Percentiles rank a stretch among this genome's conserved stretches.
phyloP scores from a whole-genome alignment of 371 early-diverging fungal genomes.

The Dinochytrium kinnereticum region DNA sequence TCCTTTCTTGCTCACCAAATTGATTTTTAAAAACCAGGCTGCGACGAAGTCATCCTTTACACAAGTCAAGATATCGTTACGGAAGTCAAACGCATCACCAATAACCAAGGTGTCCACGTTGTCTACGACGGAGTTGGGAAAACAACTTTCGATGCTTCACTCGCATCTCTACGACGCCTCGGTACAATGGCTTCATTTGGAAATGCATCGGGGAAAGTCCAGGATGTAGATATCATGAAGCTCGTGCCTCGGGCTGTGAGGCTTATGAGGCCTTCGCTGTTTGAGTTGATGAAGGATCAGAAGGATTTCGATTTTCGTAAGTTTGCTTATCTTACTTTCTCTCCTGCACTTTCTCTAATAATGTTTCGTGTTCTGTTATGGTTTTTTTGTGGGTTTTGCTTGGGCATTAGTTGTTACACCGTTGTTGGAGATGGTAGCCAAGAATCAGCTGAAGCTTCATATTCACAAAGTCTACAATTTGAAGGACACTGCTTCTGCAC shows the following conservation, averaged over 20 bases:
- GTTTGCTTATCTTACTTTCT: slow-evolving; percentile 12
- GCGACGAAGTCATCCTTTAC: slow-evolving; percentile 80
- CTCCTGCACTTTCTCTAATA: neutral
- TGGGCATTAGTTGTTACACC: slow-evolving; percentile 36
- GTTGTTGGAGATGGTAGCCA: slow-evolving; percentile 30
- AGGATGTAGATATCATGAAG: slow-evolving; percentile 67
- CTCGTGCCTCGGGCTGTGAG: slow-evolving; percentile 74
- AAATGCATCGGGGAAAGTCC: slow-evolving; percentile 87
- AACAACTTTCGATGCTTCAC: slow-evolving; percentile 78
- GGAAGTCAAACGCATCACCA: slow-evolving; percentile 77
- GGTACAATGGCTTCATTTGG: slow-evolving; percentile 92
- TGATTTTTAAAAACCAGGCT: slow-evolving; percentile 57
- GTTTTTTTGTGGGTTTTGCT: too few species aligned
- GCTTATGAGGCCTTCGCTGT: slow-evolving; percentile 80
- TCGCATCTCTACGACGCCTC: slow-evolving; percentile 73
- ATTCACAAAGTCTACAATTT: slow-evolving; percentile 79
- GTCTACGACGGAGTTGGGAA: slow-evolving; percentile 94
- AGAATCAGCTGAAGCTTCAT: slow-evolving; percentile 59
- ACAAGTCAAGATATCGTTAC: slow-evolving; percentile 64
- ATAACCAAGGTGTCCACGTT: slow-evolving; percentile 76
- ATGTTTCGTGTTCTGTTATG: too few species aligned
- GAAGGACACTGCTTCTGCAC: slow-evolving; percentile 76
- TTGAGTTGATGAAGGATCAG: slow-evolving; percentile 68
- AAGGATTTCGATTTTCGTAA: slow-evolving; percentile 71
- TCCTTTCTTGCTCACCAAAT: too few species aligned